These are phyloP conservation scores for Lipomyces lipofer DNA, from an alignment of 805 yeast genomes.

Conservation along the genomic window DNA sequence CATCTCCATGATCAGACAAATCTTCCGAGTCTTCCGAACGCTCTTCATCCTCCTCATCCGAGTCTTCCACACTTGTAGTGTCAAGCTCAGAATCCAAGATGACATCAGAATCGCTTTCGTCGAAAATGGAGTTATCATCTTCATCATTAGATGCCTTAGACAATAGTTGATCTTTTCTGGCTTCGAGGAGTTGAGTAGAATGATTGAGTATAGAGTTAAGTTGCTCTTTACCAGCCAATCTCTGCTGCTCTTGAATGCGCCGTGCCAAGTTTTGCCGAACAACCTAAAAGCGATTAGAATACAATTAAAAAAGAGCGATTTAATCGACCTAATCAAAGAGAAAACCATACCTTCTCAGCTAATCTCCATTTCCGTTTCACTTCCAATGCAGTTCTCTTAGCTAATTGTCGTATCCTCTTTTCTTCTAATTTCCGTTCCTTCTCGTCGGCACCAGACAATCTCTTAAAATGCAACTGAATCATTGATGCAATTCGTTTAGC, in stretches of 20 bases:
- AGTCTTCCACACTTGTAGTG: conserved; percentile 31
- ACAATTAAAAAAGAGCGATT: no score
- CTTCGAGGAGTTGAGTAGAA: conserved; percentile 85
- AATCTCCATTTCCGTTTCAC: conserved; percentile 88
- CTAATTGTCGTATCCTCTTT: conserved; percentile 63
- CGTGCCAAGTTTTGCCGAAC: conserved; percentile 73
- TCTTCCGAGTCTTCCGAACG: conserved; percentile 38
- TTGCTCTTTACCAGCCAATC: conserved; percentile 81
- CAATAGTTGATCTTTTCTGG: conserved; percentile 55
- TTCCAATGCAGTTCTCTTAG: conserved; percentile 78
- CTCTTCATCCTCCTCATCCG: conserved; percentile 27
- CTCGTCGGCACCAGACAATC: conserved; percentile 85
- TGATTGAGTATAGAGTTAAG: conserved; percentile 85
- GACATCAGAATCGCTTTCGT: conserved; percentile 20
- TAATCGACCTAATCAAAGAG: no score
- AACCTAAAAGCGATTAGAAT: conserved; percentile 35
- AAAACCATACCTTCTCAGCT: conserved; percentile 73
- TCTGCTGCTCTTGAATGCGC: conserved; percentile 64
- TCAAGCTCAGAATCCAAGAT: conserved; percentile 27
- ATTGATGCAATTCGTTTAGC: conserved; percentile 73
- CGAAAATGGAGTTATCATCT: conserved; percentile 15
- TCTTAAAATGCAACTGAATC: conserved; percentile 83
- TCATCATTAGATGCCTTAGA: conserved; percentile 32
- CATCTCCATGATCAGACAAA: conserved; percentile 28
- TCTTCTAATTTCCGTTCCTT: conserved; percentile 74